A percentile compares a stretch with the other conserved stretches of the same genome.
phyloP scores from a whole-genome alignment of 2,329 filamentous ascomycete genomes.

The Colletotrichum sp. region DNA sequence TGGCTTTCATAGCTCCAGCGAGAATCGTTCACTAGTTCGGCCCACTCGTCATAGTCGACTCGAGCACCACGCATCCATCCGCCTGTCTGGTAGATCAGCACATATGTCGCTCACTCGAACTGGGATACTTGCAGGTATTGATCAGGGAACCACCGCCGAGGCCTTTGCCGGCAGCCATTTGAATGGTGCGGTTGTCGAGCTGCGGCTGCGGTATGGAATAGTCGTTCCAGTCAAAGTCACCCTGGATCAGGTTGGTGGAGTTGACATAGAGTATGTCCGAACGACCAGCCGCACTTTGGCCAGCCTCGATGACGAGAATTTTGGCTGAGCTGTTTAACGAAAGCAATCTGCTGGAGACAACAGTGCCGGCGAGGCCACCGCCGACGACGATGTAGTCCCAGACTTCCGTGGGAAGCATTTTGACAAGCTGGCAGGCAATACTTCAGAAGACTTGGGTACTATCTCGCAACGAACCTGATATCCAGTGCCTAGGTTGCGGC shows the following conservation, averaged over 20 bases:
- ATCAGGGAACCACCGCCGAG: slow-evolving; percentile 9
- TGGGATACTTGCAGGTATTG: not conserved
- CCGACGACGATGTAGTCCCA: slow-evolving; percentile 42
- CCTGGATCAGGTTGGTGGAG: slow-evolving; percentile 5
- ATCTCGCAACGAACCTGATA: not conserved
- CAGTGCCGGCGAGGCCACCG: slow-evolving; percentile 39
- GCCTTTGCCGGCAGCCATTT: slow-evolving; percentile 1
- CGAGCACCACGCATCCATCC: slow-evolving; percentile 48
- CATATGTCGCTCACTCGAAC: not conserved
- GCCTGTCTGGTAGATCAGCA: slow-evolving; percentile 21
- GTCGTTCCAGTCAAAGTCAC: slow-evolving; percentile 39
- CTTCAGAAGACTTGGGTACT: not conserved
- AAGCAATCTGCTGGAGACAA: slow-evolving; percentile 37
- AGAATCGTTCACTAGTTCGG: slow-evolving; percentile 19
- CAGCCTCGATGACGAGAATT: slow-evolving; percentile 44
- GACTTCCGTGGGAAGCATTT: not conserved
- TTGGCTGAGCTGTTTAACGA: slow-evolving; percentile 26
- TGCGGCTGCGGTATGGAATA: slow-evolving; percentile 26
- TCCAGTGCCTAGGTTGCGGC: not conserved
- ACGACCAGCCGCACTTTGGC: slow-evolving; percentile 22
- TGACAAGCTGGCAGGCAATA: not conserved
- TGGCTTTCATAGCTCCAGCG: slow-evolving; percentile 50
- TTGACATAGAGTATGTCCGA: slow-evolving; percentile 3
- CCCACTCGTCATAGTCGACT: slow-evolving; percentile 52
- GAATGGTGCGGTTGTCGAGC: not conserved